Evolutionary conservation across 1,284 basidiomycete genomes (phyloP).

Genomic region (Pyrrhoderma noxium): DNA sequence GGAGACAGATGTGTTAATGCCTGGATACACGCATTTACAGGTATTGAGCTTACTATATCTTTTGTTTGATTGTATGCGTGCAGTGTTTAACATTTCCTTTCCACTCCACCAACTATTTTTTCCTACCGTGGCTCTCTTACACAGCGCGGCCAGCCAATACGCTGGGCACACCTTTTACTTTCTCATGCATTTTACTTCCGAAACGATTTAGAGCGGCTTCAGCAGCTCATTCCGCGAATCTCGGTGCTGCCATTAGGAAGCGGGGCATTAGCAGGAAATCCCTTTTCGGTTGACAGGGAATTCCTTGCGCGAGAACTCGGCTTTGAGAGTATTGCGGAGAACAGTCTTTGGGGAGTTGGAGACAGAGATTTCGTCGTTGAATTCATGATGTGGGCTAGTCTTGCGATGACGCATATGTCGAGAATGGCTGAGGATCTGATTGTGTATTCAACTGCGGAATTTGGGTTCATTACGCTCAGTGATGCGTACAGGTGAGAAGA

Average conservation of each 20-base stretch:
- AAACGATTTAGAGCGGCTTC: constrained; percentile 82
- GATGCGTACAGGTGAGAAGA: constrained; percentile 84
- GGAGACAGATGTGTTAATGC: constrained; percentile 87
- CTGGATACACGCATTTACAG: constrained; percentile 96
- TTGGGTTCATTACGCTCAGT: constrained; percentile 89
- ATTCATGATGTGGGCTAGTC: constrained; percentile 93
- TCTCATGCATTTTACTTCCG: constrained; percentile 93
- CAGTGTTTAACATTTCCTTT: neutral
- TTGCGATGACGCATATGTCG: constrained; percentile 91
- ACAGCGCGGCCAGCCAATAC: constrained; percentile 93
- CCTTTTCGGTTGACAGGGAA: constrained; percentile 86
- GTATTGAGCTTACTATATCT: too few relatives aligned
- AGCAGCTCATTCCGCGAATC: constrained; percentile 79
- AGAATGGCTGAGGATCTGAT: constrained; percentile 95
- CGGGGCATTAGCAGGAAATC: constrained; percentile 94
- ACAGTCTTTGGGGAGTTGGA: constrained; percentile 91
- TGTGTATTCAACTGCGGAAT: constrained; percentile 95
- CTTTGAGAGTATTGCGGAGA: constrained; percentile 80
- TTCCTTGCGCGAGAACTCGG: constrained; percentile 83
- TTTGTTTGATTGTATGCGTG: constrained; percentile 19
- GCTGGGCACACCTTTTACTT: constrained; percentile 95
- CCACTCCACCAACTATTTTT: neutral
- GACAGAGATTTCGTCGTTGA: constrained; percentile 97
- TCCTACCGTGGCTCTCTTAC: neutral
- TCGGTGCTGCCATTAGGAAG: constrained; percentile 91